Percentiles rank a stretch among this genome's conserved stretches.
Evolutionary conservation across 768 basidiomycete genomes (phyloP).

Genomic region (Fomitopsis pulvina): DNA sequence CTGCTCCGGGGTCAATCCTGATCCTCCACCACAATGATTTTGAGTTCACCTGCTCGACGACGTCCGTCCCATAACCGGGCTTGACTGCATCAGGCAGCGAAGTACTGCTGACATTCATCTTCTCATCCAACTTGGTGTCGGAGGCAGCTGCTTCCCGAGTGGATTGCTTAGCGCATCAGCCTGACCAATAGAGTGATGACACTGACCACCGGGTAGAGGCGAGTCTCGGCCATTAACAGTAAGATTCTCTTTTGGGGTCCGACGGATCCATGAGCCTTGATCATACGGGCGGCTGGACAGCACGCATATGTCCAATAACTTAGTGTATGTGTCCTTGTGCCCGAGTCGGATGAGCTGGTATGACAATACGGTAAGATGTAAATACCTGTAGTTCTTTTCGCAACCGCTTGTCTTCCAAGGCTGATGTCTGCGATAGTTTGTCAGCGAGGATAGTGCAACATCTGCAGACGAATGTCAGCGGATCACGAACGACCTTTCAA

Average conservation of each 20-base stretch:
- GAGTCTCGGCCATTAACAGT: conserved; percentile 66
- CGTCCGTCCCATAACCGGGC: conserved; percentile 29
- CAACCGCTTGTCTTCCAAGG: conserved; percentile 82
- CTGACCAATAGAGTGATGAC: not conserved
- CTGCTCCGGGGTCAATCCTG: conserved; percentile 29
- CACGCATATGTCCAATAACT: conserved; percentile 77
- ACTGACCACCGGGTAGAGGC: conserved; percentile 51
- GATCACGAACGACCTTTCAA: not conserved
- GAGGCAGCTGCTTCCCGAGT: not conserved
- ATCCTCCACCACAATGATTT: conserved; percentile 1
- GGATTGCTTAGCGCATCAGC: not conserved
- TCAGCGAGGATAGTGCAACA: conserved; percentile 76
- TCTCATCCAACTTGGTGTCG: conserved; percentile 57
- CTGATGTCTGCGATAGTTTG: conserved; percentile 82
- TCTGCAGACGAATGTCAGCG: conserved; percentile 29
- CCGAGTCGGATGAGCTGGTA: not conserved
- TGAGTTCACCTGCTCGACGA: conserved; percentile 39
- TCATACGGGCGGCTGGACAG: conserved; percentile 71
- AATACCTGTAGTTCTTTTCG: conserved; percentile 83
- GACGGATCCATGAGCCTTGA: conserved; percentile 73
- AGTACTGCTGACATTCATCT: conserved; percentile 37
- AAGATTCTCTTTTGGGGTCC: conserved; percentile 56
- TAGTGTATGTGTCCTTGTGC: conserved; percentile 71
- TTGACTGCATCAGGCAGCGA: conserved; percentile 30
- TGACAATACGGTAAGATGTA: not conserved